Evolutionary conservation across 2,329 filamentous ascomycete species (phyloP).

Genomic region (Plenodomus biglobosus): DNA sequence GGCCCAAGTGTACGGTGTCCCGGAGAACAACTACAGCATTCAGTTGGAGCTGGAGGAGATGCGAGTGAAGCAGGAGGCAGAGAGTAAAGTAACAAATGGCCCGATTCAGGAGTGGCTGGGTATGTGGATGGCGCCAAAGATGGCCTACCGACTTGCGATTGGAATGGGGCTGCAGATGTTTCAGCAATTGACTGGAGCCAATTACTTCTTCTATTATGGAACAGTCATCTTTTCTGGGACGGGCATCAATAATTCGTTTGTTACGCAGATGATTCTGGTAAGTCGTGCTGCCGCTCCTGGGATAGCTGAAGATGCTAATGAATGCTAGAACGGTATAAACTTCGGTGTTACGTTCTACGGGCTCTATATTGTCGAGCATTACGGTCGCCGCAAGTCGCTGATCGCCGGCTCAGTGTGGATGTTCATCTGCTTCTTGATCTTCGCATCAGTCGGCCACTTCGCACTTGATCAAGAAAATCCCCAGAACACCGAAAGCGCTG

Average conservation of each 20-base stretch:
- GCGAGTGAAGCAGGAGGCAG: constrained; percentile 55
- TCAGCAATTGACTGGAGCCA: constrained; percentile 64
- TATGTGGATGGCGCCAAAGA: constrained; percentile 65
- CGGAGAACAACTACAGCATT: constrained; percentile 56
- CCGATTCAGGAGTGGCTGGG: constrained; percentile 58
- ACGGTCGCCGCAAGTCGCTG: constrained; percentile 49
- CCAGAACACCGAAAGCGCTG: constrained; percentile 38
- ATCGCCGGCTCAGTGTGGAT: constrained; percentile 51
- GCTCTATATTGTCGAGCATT: constrained; percentile 50
- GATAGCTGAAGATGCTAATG: neutral
- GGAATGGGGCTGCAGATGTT: constrained; percentile 64
- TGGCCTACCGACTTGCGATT: constrained; percentile 63
- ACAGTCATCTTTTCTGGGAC: constrained; percentile 47
- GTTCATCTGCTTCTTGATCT: constrained; percentile 61
- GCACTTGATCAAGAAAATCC: constrained; percentile 39
- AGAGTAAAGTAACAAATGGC: constrained; percentile 33
- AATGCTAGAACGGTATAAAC: constrained; percentile 45
- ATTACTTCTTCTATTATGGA: constrained; percentile 58
- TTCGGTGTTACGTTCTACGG: constrained; percentile 50
- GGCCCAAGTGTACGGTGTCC: constrained; percentile 56
- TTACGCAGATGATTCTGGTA: constrained; percentile 51
- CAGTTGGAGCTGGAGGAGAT: constrained; percentile 57
- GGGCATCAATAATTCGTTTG: constrained; percentile 47
- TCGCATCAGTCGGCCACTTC: constrained; percentile 50
- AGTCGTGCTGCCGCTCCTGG: constrained; percentile 5